These are phyloP conservation scores for Periconia sp. DNA, from an alignment of 2,329 filamentous ascomycete species.

Conservation along the genomic window DNA sequence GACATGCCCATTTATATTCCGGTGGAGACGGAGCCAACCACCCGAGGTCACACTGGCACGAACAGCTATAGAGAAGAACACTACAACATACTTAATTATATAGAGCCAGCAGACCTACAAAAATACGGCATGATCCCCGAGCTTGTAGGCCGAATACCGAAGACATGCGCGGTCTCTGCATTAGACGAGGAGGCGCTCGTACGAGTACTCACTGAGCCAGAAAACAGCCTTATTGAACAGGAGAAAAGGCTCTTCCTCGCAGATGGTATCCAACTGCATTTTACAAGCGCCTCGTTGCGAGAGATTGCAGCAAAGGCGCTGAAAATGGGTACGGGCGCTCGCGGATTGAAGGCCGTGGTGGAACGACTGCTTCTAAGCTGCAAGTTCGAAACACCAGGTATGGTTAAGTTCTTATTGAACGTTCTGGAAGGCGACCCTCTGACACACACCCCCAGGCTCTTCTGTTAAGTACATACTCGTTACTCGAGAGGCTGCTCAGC, in stretches of 20 bases:
- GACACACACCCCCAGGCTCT: constrained; percentile 4
- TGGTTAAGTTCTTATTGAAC: constrained; percentile 2
- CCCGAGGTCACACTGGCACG: constrained; percentile 20
- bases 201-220: constrained; percentile 87
- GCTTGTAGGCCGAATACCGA: constrained; percentile 91
- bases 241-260: constrained; percentile 87
- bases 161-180: constrained; percentile 81
- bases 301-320: constrained; percentile 74
- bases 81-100: constrained; percentile 68
- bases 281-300: constrained; percentile 79
- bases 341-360: constrained; percentile 51
- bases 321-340: constrained; percentile 70
- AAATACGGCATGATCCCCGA: constrained; percentile 91
- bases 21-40: constrained; percentile 27
- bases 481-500: constrained; percentile 48
- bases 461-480: constrained; percentile 50
- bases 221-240: constrained; percentile 84
- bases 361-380: constrained; percentile 49
- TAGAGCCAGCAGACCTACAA: constrained; percentile 75
- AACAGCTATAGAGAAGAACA: constrained; percentile 23
- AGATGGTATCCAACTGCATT: constrained; percentile 73
- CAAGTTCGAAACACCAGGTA: constrained; percentile 53
- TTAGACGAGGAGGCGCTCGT: constrained; percentile 70
- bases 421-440: constrained; percentile 6
- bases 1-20: constrained; percentile 59